phyloP scores from a whole-genome alignment of 345 rosid genomes.

The Geranium rotundifolium region DNA sequence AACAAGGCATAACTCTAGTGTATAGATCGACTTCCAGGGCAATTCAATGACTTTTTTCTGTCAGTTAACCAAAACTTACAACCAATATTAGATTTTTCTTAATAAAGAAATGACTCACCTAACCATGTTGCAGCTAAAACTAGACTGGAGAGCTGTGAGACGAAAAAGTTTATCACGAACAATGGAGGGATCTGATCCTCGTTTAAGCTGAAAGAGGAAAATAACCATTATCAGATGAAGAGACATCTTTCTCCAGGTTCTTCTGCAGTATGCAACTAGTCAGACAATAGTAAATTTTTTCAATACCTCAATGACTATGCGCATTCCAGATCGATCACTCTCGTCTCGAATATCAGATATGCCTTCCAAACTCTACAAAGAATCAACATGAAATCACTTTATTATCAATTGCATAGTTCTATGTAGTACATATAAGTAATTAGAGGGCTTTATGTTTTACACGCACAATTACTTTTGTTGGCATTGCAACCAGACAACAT shows the following conservation, averaged over 20 bases:
- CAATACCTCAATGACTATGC: slow-evolving; percentile 81
- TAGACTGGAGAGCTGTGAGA: slow-evolving; percentile 83
- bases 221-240: neutral
- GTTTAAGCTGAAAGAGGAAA: slow-evolving; percentile 50
- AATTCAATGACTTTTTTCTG: no score
- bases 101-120: slow-evolving; percentile 43
- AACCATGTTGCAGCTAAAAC: slow-evolving; percentile 97
- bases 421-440: no score
- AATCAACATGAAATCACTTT: slow-evolving; percentile 6
- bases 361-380: slow-evolving; percentile 70
- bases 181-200: slow-evolving; percentile 75
- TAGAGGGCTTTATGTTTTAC: no score
- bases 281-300: neutral
- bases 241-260: neutral
- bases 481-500: neutral
- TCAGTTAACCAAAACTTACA: neutral
- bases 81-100: neutral
- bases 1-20: no score
- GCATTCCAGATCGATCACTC: slow-evolving; percentile 94
- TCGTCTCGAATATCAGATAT: slow-evolving; percentile 93
- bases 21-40: no score
- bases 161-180: slow-evolving; percentile 78
- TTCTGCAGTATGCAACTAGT: neutral
- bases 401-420: neutral
- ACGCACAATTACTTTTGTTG: no score